Percentiles rank a stretch among this genome's conserved stretches.
phyloP scores from a whole-genome alignment of 2,329 filamentous ascomycete genomes.

The Ceratocystis destructans region DNA sequence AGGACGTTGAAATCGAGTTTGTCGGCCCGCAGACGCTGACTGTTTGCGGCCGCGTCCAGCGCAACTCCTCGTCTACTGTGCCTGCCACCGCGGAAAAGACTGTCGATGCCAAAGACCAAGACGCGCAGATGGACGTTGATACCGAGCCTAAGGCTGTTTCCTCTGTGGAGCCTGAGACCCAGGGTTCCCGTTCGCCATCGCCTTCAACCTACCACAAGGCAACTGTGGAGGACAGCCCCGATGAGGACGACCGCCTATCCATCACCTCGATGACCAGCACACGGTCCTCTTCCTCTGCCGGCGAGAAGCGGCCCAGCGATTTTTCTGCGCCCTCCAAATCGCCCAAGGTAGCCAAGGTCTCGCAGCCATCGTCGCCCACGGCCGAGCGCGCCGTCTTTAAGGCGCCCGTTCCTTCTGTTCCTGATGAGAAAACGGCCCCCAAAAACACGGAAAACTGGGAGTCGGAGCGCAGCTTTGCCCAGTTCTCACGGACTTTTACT shows the following conservation, averaged over 20 bases:
- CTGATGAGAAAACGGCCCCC: background rate
- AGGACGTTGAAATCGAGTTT: constrained; percentile 56
- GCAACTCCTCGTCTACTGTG: background rate
- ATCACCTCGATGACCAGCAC: constrained; percentile 10
- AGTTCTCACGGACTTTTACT: constrained; percentile 54
- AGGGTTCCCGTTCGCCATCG: constrained; percentile 20
- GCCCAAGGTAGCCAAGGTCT: background rate
- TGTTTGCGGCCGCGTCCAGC: constrained; percentile 36
- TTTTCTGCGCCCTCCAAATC: background rate
- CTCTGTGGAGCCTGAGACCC: constrained; percentile 27
- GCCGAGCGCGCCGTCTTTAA: constrained; percentile 13
- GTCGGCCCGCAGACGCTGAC: constrained; percentile 50
- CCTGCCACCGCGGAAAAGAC: background rate
- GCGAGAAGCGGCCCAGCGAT: constrained; percentile 15
- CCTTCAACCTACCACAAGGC: constrained; percentile 36
- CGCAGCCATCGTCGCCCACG: background rate
- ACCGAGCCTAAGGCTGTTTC: background rate
- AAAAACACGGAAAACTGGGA: constrained; percentile 12
- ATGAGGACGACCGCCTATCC: constrained; percentile 21
- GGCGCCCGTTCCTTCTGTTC: background rate
- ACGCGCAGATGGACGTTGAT: background rate
- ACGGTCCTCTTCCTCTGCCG: constrained; percentile 13
- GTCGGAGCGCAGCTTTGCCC: constrained; percentile 47
- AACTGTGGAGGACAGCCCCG: constrained; percentile 50
- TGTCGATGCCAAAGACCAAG: background rate